phyloP scores from a whole-genome alignment of 1,284 basidiomycete species.

The Cryptococcus sp. region DNA sequence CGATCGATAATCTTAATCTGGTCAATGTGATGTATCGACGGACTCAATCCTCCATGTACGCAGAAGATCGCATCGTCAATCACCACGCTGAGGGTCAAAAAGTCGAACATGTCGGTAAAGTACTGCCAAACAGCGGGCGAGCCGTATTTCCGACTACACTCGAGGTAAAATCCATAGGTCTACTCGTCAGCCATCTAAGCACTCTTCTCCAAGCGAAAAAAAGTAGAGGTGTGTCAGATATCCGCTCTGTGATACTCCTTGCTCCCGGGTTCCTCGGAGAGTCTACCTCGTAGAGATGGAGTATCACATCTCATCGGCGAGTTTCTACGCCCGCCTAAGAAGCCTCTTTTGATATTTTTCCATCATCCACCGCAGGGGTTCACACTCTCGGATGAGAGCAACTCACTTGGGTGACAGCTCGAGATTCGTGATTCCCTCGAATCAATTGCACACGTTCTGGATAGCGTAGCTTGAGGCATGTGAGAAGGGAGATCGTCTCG shows the following conservation, averaged over 20 bases:
- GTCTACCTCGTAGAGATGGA: constrained; percentile 20
- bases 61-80: constrained; percentile 99
- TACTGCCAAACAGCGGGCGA: constrained; percentile 96
- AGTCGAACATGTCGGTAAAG: constrained; percentile 99
- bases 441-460: constrained; percentile 96
- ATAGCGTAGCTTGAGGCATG: constrained; percentile 94
- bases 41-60: constrained; percentile 96
- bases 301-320: no score
- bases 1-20: constrained; percentile 99
- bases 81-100: constrained; percentile 91
- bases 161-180: constrained; percentile 99
- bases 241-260: constrained; percentile 39
- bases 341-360: constrained; percentile 41
- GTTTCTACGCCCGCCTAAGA: constrained; percentile 32
- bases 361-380: constrained; percentile 24
- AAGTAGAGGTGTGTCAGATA: constrained; percentile 36
- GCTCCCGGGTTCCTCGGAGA: constrained; percentile 25
- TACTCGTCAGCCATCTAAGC: constrained; percentile 49
- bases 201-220: not conserved
- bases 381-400: no score
- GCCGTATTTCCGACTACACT: constrained; percentile 97
- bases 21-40: constrained; percentile 97
- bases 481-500: constrained; percentile 94
- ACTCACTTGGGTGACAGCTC: constrained; percentile 92
- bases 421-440: constrained; percentile 94